These are phyloP conservation scores for Amylocarpus encephaloides DNA, from an alignment of 2,329 filamentous ascomycete species.

Conservation along the genomic window DNA sequence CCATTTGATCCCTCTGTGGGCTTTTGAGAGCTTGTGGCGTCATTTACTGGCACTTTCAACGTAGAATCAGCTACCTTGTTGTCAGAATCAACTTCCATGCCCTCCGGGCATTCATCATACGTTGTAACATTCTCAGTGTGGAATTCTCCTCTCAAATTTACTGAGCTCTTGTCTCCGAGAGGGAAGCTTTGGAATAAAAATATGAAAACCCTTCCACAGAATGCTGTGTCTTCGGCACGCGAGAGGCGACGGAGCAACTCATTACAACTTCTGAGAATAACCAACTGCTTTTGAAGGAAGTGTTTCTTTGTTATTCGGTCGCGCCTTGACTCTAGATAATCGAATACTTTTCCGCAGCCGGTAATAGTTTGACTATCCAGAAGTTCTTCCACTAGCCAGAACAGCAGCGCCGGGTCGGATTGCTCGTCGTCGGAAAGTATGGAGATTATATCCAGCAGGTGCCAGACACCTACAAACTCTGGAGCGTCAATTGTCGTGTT, in stretches of 20 bases:
- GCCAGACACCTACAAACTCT: conserved; percentile 81
- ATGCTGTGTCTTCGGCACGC: conserved; percentile 93
- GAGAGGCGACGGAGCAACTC: conserved; percentile 89
- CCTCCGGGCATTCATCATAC: conserved; percentile 59
- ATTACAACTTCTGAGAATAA: conserved; percentile 91
- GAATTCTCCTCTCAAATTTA: conserved; percentile 92
- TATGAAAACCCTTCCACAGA: conserved; percentile 95
- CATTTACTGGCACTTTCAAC: conserved; percentile 23
- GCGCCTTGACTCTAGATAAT: conserved; percentile 88
- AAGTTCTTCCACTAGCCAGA: conserved; percentile 90
- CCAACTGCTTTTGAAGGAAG: conserved; percentile 76
- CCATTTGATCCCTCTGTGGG: conserved; percentile 8
- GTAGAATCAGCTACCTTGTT: conserved; percentile 25
- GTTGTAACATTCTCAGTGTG: conserved; percentile 91
- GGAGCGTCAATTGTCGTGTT: conserved; percentile 70
- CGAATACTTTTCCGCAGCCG: conserved; percentile 85
- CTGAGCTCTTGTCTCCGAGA: conserved; percentile 91
- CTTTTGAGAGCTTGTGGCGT: conserved; percentile 11
- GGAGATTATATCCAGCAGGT: conserved; percentile 85
- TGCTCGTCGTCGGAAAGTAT: conserved; percentile 77
- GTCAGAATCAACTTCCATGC: conserved; percentile 62
- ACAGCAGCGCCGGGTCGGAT: conserved; percentile 72
- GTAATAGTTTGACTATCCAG: conserved; percentile 93
- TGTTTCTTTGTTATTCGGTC: conserved; percentile 78
- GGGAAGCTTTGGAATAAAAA: conserved; percentile 98